These are phyloP conservation scores for Castanopsis chinensis DNA, from an alignment of 306 rosid species.

Conservation along the genomic window DNA sequence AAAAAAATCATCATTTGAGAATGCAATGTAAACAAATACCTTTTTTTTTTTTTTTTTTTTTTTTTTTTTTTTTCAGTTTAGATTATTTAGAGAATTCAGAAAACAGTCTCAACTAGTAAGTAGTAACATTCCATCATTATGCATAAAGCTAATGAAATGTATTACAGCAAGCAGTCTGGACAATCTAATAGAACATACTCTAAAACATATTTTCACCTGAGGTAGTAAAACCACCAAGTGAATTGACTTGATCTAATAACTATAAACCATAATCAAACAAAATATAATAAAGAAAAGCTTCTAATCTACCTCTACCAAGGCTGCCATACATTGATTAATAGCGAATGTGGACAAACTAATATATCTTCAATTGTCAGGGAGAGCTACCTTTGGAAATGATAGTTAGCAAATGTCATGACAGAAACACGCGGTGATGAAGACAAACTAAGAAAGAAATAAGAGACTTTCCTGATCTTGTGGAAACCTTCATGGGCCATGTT, in stretches of 20 bases:
- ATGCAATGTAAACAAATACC: too few species aligned
- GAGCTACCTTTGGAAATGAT: neutral
- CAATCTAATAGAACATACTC: too few species aligned
- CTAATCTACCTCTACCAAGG: conserved; percentile 16
- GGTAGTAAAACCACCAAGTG: neutral
- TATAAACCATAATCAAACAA: neutral
- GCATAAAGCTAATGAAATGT: too few species aligned
- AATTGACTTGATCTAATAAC: neutral
- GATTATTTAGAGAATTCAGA: too few species aligned
- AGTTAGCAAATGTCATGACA: conserved; percentile 31
- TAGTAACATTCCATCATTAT: too few species aligned
- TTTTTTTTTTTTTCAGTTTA: too few species aligned
- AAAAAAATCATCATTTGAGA: too few species aligned
- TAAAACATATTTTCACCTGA: too few species aligned
- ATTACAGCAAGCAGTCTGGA: too few species aligned
- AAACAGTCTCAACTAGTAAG: too few species aligned
- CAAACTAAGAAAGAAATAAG: conserved; percentile 6
- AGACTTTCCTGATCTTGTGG: conserved; percentile 9
- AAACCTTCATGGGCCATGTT: conserved; percentile 28
- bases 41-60: too few species aligned
- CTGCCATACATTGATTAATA: conserved; percentile 27
- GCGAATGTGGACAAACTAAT: conserved; percentile 30
- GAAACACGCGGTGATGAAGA: conserved; percentile 15
- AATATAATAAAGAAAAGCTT: neutral
- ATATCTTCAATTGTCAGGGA: conserved; percentile 12